These are phyloP conservation scores for Vanrija humicola DNA, from an alignment of 1,284 basidiomycete genomes.

Conservation along the genomic window DNA sequence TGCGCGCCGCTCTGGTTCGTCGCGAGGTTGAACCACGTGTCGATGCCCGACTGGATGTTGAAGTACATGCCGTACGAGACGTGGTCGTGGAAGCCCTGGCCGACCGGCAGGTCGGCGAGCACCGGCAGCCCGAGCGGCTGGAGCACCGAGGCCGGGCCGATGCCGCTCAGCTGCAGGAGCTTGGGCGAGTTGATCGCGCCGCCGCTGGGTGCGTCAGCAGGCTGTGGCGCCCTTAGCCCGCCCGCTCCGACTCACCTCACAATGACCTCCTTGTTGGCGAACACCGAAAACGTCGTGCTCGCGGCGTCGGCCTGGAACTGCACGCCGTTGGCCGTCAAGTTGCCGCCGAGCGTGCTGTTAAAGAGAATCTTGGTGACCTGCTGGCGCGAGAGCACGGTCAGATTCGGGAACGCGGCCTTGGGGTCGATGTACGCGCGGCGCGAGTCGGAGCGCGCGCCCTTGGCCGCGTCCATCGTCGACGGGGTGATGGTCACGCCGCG, in stretches of 20 bases:
- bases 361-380: conserved; percentile 64
- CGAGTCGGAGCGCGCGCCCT: conserved; percentile 64
- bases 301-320: conserved; percentile 53
- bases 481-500: conserved; percentile 54
- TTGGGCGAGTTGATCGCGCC: conserved; percentile 4
- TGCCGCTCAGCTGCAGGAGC: conserved; percentile 6
- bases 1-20: conserved; percentile 21
- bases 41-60: background rate
- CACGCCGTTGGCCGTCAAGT: conserved; percentile 58
- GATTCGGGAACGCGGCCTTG: conserved; percentile 58
- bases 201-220: background rate
- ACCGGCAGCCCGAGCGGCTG: conserved; percentile 10
- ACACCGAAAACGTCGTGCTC: conserved; percentile 21
- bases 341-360: conserved; percentile 52
- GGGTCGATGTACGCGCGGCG: conserved; percentile 67
- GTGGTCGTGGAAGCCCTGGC: conserved; percentile 26
- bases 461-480: conserved; percentile 61
- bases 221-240: too few relatives aligned
- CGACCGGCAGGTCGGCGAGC: conserved; percentile 13
- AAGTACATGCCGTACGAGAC: conserved; percentile 34
- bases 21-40: conserved; percentile 39
- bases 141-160: conserved; percentile 1
- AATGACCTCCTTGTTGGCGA: conserved; percentile 15
- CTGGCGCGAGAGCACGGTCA: conserved; percentile 57
- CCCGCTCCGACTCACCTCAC: conserved; percentile 14